These are phyloP conservation scores for Cymodocea nodosa DNA, from an alignment of 116 monocot species.

Conservation along the genomic window DNA sequence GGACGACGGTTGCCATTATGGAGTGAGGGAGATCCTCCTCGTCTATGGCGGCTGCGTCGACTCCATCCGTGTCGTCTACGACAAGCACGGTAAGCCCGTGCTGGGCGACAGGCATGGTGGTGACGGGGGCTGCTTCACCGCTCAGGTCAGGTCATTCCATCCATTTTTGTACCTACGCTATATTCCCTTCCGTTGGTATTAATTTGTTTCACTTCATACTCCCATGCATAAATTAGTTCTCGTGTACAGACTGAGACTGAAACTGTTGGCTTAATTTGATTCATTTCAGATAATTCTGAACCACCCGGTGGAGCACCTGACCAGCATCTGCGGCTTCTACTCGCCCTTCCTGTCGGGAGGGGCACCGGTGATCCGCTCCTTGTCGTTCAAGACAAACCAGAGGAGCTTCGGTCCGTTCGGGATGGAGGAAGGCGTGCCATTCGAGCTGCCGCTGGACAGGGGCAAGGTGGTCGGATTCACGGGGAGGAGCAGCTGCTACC, in stretches of 20 bases:
- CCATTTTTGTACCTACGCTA: no score
- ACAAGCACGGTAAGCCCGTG: conserved; percentile 5
- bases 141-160: not conserved
- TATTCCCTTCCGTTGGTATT: no score
- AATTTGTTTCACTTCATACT: no score
- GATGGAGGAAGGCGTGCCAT: conserved; percentile 6
- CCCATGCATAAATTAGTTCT: no score
- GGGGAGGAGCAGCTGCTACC: conserved; percentile 8
- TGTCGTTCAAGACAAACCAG: conserved; percentile 6
- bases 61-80: conserved; percentile 8
- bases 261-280: no score
- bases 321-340: conserved; percentile 4
- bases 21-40: conserved; percentile 8
- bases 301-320: conserved; percentile 5
- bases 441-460: conserved; percentile 2
- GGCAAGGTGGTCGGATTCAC: conserved; percentile 6
- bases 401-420: conserved; percentile 14
- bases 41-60: conserved; percentile 4
- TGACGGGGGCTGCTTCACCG: conserved; percentile 3
- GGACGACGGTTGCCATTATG: conserved; percentile 3
- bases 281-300: conserved; percentile 5
- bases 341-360: not conserved
- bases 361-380: conserved; percentile 8
- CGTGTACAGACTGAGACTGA: no score
- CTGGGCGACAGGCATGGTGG: conserved; percentile 10